phyloP scores from a whole-genome alignment of 176 grass and related monocot species.

The Eleusine indica region DNA sequence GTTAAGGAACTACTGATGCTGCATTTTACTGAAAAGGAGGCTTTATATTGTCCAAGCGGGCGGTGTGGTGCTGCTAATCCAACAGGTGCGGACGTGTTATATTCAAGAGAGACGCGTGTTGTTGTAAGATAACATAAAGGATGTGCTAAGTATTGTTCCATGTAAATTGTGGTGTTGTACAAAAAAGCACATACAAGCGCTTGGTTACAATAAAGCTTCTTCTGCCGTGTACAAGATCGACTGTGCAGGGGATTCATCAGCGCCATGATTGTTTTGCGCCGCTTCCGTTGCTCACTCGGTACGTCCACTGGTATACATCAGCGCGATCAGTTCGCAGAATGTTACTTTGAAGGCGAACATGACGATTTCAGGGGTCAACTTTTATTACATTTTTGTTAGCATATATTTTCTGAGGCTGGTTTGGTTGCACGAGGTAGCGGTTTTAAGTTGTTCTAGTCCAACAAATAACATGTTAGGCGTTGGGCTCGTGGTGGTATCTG shows the following conservation, averaged over 20 bases:
- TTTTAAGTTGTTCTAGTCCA: not conserved
- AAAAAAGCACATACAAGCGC: constrained; percentile 49
- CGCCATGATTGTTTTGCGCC: not conserved
- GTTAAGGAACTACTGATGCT: constrained; percentile 27
- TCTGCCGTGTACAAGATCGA: constrained; percentile 24
- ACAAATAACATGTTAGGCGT: constrained; percentile 50
- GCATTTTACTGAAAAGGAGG: constrained; percentile 30
- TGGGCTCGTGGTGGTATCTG: constrained; percentile 63
- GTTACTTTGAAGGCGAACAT: not conserved
- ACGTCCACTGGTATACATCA: not conserved
- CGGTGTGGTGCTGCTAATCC: constrained; percentile 40
- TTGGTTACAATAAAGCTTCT: constrained; percentile 61
- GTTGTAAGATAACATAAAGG: constrained; percentile 50
- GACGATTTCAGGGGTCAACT: not conserved
- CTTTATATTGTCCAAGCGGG: constrained; percentile 48
- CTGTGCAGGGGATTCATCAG: too few relatives aligned
- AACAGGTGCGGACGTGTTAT: constrained; percentile 34
- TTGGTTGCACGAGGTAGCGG: not conserved
- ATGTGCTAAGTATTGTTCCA: constrained; percentile 37
- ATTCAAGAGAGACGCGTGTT: constrained; percentile 34
- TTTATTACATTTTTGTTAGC: not conserved
- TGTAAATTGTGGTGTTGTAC: constrained; percentile 63
- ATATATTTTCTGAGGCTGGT: not conserved
- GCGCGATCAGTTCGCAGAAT: not conserved
- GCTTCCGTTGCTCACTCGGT: not conserved